Conservation (phyloP, 2,329 filamentous ascomycete genomes). For the Alternaria tenuissima region DNA sequence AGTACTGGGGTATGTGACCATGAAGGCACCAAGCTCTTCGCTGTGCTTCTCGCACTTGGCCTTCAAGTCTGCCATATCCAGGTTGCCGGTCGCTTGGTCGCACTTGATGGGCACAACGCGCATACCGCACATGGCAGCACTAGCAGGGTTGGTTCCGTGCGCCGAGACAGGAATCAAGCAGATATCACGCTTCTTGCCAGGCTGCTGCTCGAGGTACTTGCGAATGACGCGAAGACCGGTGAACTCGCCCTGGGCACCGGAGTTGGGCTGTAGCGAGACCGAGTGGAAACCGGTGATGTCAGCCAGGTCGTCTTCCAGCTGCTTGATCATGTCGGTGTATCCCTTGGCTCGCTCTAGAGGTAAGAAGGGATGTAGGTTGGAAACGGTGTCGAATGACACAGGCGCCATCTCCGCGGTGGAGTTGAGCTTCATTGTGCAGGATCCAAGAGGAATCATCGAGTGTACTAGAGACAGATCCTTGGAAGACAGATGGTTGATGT, state of each 20-base stretch:
- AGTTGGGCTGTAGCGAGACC: constrained; percentile 94
- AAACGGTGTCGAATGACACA: constrained; percentile 77
- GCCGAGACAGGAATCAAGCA: constrained; percentile 95
- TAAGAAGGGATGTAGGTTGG: constrained; percentile 82
- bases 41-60: constrained; percentile 89
- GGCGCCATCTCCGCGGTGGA: constrained; percentile 92
- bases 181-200: constrained; percentile 78
- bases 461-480: constrained; percentile 94
- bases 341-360: constrained; percentile 70
- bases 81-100: constrained; percentile 83
- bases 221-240: constrained; percentile 88
- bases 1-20: constrained; percentile 96
- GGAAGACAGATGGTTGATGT: constrained; percentile 91
- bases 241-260: constrained; percentile 94
- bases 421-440: constrained; percentile 98
- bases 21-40: constrained; percentile 87
- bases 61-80: constrained; percentile 85
- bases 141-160: constrained; percentile 95
- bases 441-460: constrained; percentile 97
- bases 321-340: constrained; percentile 73
- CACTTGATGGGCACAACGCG: constrained; percentile 92
- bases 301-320: constrained; percentile 78
- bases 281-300: constrained; percentile 89
- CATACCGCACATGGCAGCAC: constrained; percentile 95
- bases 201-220: constrained; percentile 77